Base-by-base conservation (phyloP, 2,329 filamentous ascomycete genomes). In the Sporothrix mexicana region DNA sequence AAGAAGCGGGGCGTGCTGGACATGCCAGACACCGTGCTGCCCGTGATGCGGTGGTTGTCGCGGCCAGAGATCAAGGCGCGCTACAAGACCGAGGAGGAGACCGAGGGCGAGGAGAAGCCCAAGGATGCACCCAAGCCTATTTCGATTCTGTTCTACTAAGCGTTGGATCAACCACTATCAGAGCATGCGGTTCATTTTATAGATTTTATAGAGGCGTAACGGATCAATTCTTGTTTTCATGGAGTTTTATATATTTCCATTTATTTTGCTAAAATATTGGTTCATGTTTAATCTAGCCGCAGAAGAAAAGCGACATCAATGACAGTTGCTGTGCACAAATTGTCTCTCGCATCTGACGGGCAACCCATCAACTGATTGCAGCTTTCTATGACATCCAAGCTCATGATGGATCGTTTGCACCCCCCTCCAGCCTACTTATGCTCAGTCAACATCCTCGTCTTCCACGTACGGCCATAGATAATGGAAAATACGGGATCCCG, bases 1-100 rank as follows among this genome's bases (percentile, higher is more conserved):
- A 99, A 99, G 87, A 97, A 97, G 85, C 88, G 95, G 64, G 94
- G 94, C 0, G 89, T 99, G 75, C 89, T 97, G 81, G 96, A 98
- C 79, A 98, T 98, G 93, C 94, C 93, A 81, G 96, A 99, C 74
- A 93, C 93, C 0, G 91, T 95, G 84, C 86, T 94, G 78, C 93
- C 94, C 7, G 86, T 98, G 66, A 88, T 93, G 62, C 88, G 89
- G 74, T 89, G 97, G 79, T 83, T 99, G 69, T 88, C 91, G 47
- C 86, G 90, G 72, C 84, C 88, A 17, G 90, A 93, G 77, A 87
- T 78, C 77, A 91, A 90, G 80, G 89, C 90, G 69, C 86, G 90
- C 75, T 97, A 94, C 78, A 74, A 69, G 55, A 23, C n/a, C 2
- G 69, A 61, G 4, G 69, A 61, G 3, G 70, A 59, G 30, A 73